Evolutionary conservation across 495 filamentous ascomycete species (phyloP).

Genomic region (Pyrenula massariospora): DNA sequence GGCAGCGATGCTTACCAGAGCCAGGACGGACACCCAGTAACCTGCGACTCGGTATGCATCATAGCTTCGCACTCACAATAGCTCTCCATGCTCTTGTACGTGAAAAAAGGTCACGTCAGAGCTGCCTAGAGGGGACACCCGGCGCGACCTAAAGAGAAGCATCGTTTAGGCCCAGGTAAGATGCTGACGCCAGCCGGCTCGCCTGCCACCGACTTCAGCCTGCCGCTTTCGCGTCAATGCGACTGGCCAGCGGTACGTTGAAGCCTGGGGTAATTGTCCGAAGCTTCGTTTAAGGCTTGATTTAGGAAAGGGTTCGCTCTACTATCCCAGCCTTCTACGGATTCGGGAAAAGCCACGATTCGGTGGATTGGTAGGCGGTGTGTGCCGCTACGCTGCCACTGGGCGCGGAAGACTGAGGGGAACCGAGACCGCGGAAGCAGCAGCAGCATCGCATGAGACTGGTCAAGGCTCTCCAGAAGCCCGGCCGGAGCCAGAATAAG

Average conservation of each 20-base stretch:
- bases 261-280: not conserved
- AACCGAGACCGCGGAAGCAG: too few relatives aligned
- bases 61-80: too few relatives aligned
- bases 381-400: too few relatives aligned
- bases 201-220: not conserved
- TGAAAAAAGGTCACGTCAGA: not conserved
- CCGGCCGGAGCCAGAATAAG: too few relatives aligned
- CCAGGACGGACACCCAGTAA: too few relatives aligned
- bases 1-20: too few relatives aligned
- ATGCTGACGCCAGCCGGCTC: not conserved
- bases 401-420: too few relatives aligned
- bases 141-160: not conserved
- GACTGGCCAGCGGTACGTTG: not conserved
- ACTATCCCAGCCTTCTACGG: not conserved
- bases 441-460: too few relatives aligned
- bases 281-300: not conserved
- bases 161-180: too few relatives aligned
- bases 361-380: not conserved
- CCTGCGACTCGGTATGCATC: too few relatives aligned
- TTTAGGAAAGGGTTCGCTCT: not conserved
- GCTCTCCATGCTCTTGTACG: not conserved
- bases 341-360: not conserved
- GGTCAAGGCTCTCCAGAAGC: too few relatives aligned
- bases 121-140: not conserved
- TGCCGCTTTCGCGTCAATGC: not conserved